Evolutionary conservation across 1,139 yeast species (phyloP).

Genomic region (Pichia sp.): DNA sequence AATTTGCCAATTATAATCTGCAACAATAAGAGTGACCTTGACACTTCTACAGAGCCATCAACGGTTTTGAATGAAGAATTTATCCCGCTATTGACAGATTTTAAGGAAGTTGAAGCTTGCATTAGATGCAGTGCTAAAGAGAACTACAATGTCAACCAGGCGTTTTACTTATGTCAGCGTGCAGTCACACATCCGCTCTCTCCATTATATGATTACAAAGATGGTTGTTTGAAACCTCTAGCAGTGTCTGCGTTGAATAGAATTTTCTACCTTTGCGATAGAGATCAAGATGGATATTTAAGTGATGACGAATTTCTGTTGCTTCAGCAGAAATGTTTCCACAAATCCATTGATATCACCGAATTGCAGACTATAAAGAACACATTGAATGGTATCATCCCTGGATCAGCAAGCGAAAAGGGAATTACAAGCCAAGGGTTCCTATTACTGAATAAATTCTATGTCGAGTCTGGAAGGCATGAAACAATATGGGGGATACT

Average conservation of each 20-base stretch:
- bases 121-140: slow-evolving; percentile 80
- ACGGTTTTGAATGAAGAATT: slow-evolving; percentile 61
- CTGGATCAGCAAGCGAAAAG: slow-evolving; percentile 26
- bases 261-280: slow-evolving; percentile 78
- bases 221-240: slow-evolving; percentile 71
- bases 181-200: slow-evolving; percentile 93
- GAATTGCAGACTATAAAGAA: slow-evolving; percentile 50
- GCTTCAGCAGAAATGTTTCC: slow-evolving; percentile 74
- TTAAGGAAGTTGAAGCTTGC: slow-evolving; percentile 90
- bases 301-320: slow-evolving; percentile 63
- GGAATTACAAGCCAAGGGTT: slow-evolving; percentile 79
- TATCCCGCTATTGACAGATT: slow-evolving; percentile 79
- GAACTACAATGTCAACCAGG: slow-evolving; percentile 75
- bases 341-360: slow-evolving; percentile 47
- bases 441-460: slow-evolving; percentile 66
- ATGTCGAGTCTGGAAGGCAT: slow-evolving; percentile 87
- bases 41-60: slow-evolving; percentile 26
- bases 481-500: slow-evolving; percentile 96
- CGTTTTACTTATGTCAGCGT: slow-evolving; percentile 86
- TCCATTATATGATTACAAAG: slow-evolving; percentile 89
- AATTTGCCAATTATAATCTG: slow-evolving; percentile 88
- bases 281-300: slow-evolving; percentile 82
- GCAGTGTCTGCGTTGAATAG: slow-evolving; percentile 74
- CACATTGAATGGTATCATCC: slow-evolving; percentile 31
- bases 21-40: slow-evolving; percentile 71